These are phyloP conservation scores for Lasiodiplodia theobromae DNA, from an alignment of 2,329 filamentous ascomycete species.

Conservation along the genomic window DNA sequence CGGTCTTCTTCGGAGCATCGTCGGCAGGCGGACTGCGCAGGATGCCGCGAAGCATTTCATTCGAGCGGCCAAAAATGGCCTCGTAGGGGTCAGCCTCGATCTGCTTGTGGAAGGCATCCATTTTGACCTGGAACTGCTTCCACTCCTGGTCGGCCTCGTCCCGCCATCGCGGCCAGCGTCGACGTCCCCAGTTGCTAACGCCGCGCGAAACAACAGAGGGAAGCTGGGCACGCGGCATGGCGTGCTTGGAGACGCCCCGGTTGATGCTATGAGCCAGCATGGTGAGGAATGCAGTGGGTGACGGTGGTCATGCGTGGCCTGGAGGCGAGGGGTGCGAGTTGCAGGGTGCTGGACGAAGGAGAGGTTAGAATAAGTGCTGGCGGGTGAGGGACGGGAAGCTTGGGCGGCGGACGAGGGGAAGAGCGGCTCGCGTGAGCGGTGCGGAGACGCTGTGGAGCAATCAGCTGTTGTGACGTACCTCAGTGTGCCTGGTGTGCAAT, in stretches of 20 bases:
- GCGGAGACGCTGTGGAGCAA: not conserved
- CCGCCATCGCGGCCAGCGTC: slow-evolving; percentile 27
- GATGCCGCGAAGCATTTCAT: slow-evolving; percentile 41
- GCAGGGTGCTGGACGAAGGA: not conserved
- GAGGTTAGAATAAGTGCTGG: slow-evolving; percentile 2
- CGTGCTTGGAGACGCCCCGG: slow-evolving; percentile 13
- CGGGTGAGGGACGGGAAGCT: not conserved
- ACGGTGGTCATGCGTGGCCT: slow-evolving; percentile 11
- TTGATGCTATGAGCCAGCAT: slow-evolving; percentile 28
- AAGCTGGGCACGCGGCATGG: not conserved
- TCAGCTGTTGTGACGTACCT: slow-evolving; percentile 22
- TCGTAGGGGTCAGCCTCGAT: slow-evolving; percentile 52
- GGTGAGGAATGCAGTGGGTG: not conserved
- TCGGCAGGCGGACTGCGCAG: slow-evolving; percentile 44
- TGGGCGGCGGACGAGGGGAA: not conserved
- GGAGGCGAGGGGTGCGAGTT: slow-evolving; percentile 3
- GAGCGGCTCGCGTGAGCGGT: not conserved
- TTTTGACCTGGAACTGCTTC: slow-evolving; percentile 13
- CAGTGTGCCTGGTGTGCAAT: not conserved
- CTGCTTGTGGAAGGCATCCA: slow-evolving; percentile 29
- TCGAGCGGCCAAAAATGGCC: slow-evolving; percentile 51
- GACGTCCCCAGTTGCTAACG: slow-evolving; percentile 24
- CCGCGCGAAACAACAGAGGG: slow-evolving; percentile 3
- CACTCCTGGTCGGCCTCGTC: slow-evolving; percentile 25
- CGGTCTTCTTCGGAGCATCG: slow-evolving; percentile 16